Evolutionary conservation across 2,329 filamentous ascomycete genomes (phyloP), one percentile per base, ranked within the genome.

Genomic region (Colletotrichum sp.): DNA sequence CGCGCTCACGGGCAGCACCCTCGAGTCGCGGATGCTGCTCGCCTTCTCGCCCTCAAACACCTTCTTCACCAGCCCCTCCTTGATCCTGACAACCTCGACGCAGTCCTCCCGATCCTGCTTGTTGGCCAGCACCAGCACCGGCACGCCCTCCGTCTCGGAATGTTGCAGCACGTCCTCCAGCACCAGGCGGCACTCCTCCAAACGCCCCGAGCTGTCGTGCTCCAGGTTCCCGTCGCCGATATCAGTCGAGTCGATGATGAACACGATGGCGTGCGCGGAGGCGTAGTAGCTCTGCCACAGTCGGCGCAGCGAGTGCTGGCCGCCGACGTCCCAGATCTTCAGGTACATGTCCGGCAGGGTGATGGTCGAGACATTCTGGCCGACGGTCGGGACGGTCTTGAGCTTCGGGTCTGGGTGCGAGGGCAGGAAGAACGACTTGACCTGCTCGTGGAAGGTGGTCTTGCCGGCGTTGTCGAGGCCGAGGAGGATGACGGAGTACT

Each of bases 101-200:
- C 96, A 99, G 85, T 99, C 97, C 86, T 99, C 97, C 3, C 96
- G 89, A 84, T 99, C 97, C 87, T 99, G 97, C 87, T 99, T 99
- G 84, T 99, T 99, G 77, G 97, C 97, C 79, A 99, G 87, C 65
- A 99, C 95, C 72, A 99, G 87, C 71, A 99, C 89, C 26, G 97
- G 97, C 77, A 99, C 96, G 15, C 97, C 96, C 80, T 96, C 95
- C 4, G 96, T 95, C 82, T 98, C 96, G 57, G 94, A 92, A 84
- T 96, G 93, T 83, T 95, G 93, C 81, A 99, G 88, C 65, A 99
- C 96, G 79, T 95, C 94, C 86, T 99, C 96, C 26, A 99, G 90
- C 63, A 98, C 96, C 59, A 96, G 88, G 34, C 95, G 91, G 84
- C 97, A 99, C 88, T 99, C 97, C 62, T 96, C 95, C 59, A 99